Percentiles rank a stretch among this genome's conserved stretches.
Conservation (phyloP, 495 filamentous ascomycete genomes). For the Tirmania nivea region DNA sequence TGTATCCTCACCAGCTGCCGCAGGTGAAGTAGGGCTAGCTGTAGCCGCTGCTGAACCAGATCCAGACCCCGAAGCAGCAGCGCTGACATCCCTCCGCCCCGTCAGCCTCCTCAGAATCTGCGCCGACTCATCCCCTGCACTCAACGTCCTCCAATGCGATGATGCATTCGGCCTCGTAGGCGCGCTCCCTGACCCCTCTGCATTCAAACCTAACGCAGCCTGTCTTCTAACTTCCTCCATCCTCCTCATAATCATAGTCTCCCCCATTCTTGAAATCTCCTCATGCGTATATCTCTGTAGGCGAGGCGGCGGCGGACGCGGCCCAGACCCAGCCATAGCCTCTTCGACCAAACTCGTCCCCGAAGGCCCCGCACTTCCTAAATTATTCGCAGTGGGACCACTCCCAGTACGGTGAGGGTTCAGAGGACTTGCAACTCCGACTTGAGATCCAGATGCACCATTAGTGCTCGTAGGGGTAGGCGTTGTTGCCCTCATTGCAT, state of each 20-base stretch:
- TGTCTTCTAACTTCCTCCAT: background rate
- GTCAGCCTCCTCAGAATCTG: background rate
- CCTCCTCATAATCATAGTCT: background rate
- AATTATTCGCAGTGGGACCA: background rate
- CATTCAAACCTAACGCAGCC: background rate
- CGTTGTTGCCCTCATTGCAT: background rate
- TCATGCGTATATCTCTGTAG: background rate
- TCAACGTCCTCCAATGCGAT: background rate
- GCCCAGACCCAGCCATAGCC: background rate
- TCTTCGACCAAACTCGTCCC: background rate
- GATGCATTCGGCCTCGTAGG: background rate
- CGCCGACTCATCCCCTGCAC: background rate
- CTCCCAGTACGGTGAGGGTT: background rate
- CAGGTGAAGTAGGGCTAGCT: background rate
- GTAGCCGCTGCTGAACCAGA: background rate
- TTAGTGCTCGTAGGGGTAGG: background rate
- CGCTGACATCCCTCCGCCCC: background rate
- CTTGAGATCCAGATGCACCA: background rate
- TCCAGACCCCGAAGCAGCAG: background rate
- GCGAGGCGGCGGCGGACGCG: background rate
- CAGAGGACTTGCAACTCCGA: background rate
- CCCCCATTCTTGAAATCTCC: background rate
- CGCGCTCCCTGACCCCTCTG: background rate
- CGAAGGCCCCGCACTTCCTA: background rate
- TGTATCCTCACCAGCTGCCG: background rate